Evolutionary conservation across 352 stramenopile species (phyloP), one percentile per base, ranked within the genome.

Genomic region (Phytophthora brassicae): DNA sequence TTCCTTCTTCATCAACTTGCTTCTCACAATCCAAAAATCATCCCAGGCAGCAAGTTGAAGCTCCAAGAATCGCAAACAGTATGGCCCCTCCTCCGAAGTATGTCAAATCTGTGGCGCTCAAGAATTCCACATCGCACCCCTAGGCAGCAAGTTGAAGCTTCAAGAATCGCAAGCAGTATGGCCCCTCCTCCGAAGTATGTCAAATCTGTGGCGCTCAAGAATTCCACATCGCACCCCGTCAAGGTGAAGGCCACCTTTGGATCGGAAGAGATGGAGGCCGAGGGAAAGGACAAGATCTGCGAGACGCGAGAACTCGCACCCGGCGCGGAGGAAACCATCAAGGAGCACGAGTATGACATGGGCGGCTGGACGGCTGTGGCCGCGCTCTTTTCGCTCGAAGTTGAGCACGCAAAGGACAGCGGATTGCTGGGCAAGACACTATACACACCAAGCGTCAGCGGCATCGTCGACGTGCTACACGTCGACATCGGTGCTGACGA

Each of bases 281-380:
- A 78, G 29, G 85, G 84, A 36, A 79, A 92, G 50, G 68, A 64
- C 35, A 88, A 90, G 70, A 84, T 92, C 56, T 58, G 60, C 29
- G 75, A 90, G 61, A 81, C 68, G 31, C 56, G 73, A 38, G 74
- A 82, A 58, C 42, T 91, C 36, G 77, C 65, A 20, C 72, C 83
- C 0, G 56, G 78, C 7, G 67, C 64, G 0, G 68, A 76, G 26
- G 56, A 52, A 5, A 75, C 33, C 22, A 64, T 92, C 35, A 68
- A 74, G 29, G 83, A 89, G 56, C 75, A 88, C 55, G 70, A 83
- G 66, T 92, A 88, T 72, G 74, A 94, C 72, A 94, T 94, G 85
- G 85, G 74, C 55, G 68, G 72, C 31, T 92, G 78, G 79, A 90
- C 72, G 42, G 81, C 80, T 4, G 68, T 84, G 29, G 84, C 83